Evolutionary conservation across 129 eudicot species (phyloP), one percentile per base, ranked within the genome.

Genomic region (Chrysanthemum makinoi): DNA sequence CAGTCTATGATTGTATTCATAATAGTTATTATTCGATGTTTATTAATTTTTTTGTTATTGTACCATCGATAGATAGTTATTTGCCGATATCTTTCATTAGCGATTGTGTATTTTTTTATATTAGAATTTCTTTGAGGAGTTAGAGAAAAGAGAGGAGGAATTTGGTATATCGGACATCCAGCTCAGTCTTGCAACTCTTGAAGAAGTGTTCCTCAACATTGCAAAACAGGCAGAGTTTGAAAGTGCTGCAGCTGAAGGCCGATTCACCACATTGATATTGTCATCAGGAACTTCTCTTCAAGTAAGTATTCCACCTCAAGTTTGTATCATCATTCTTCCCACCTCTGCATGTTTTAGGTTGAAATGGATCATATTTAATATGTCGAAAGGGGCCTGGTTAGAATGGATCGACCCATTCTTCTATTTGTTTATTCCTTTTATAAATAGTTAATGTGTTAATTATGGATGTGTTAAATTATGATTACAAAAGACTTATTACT

Each of bases 161-260:
- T 89, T 89, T 20, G 89, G 95, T 26, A 87, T 94, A 78, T 54
- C 90, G 2, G 96, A 94, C 73, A 84, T 94, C 68, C 98, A 94
- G 70, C 84, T 89, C 10, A 89, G 98, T 46, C 89, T 94, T 62
- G 62, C 95, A 75, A 89, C 98, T 46, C 96, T 94, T 2, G 98
- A 94, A 87, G 98, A 94, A 89, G 98, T 94, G 35, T 94, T 94
- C 68, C 84, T 94, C 73, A 94, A 94, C 80, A 89, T 94, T 51
- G 96, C 96, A 60, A 87, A 77, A 71, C 79, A 85, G 78, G 93
- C 95, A 59, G 98, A 94, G 77, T 60, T 85, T 50, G 98, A 94
- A 77, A 85, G 75, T 80, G 96, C 96, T 50, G 87, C 84, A 26
- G 90, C 86, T 48, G 96, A 85, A 69, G 96, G 95, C 59, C 82